phyloP scores from a whole-genome alignment of 805 yeast genomes.

The Candida ulmi region DNA sequence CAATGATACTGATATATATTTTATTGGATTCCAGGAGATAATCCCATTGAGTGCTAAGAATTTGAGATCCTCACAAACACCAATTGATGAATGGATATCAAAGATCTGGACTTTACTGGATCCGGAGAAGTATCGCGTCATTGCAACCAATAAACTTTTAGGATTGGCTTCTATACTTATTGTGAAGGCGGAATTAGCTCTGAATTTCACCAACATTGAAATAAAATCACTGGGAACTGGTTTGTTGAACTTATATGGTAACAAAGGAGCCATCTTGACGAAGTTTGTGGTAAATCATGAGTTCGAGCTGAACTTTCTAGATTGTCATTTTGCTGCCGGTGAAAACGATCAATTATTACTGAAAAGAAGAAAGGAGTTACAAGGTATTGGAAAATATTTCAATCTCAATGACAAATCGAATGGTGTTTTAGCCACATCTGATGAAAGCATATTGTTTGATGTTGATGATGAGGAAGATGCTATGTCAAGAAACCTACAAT shows the following conservation, averaged over 20 bases:
- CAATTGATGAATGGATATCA: slow-evolving; percentile 30
- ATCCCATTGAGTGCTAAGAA: slow-evolving; percentile 38
- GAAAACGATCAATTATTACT: slow-evolving; percentile 29
- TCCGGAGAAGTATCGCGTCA: slow-evolving; percentile 25
- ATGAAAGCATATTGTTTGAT: slow-evolving; percentile 22
- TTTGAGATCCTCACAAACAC: slow-evolving; percentile 28
- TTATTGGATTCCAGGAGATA: slow-evolving; percentile 46
- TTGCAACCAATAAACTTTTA: slow-evolving; percentile 42
- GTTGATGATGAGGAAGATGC: slow-evolving; percentile 13
- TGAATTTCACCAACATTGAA: slow-evolving; percentile 34
- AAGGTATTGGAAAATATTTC: slow-evolving; percentile 30
- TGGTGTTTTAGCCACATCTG: slow-evolving; percentile 20
- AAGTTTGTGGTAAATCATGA: slow-evolving; percentile 31
- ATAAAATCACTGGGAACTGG: slow-evolving; percentile 51
- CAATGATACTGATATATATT: slow-evolving; percentile 28
- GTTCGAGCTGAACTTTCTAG: slow-evolving; percentile 31
- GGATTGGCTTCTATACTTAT: slow-evolving; percentile 46
- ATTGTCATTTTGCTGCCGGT: slow-evolving; percentile 54
- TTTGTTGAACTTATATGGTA: slow-evolving; percentile 51
- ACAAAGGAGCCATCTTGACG: slow-evolving; percentile 52
- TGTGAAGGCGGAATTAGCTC: slow-evolving; percentile 25
- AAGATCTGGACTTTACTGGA: slow-evolving; percentile 18
- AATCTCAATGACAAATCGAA: slow-evolving; percentile 17
- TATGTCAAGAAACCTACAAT: slow-evolving; percentile 1
- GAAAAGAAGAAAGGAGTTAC: slow-evolving; percentile 40